A percentile compares a stretch with the other conserved stretches of the same genome.
Evolutionary conservation across 2,329 filamentous ascomycete genomes (phyloP).

Genomic region (Phaeophleospora eucalypticola): DNA sequence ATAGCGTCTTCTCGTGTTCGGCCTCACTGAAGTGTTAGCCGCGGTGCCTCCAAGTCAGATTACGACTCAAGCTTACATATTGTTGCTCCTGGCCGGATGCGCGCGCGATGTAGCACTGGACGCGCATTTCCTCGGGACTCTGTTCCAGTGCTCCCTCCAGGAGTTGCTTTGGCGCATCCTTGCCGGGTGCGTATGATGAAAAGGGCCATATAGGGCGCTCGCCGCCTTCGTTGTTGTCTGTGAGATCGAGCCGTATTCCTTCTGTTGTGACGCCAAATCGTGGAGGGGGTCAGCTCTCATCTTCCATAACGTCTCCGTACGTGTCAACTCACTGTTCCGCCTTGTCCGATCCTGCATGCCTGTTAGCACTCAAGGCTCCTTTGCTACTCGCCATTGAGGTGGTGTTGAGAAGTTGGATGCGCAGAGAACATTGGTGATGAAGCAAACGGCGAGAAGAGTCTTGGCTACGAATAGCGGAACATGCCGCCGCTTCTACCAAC

Average conservation of each 20-base stretch:
- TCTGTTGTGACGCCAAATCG: slow-evolving; percentile 56
- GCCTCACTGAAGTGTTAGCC: slow-evolving; percentile 7
- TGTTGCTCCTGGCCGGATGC: slow-evolving; percentile 55
- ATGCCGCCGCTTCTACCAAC: too few relatives aligned
- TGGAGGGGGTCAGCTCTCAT: slow-evolving; percentile 10
- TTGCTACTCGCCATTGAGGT: too few relatives aligned
- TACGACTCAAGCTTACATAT: slow-evolving; percentile 41
- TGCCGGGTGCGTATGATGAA: slow-evolving; percentile 77
- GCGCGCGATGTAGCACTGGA: slow-evolving; percentile 64
- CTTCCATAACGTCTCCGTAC: too few relatives aligned
- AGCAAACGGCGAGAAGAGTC: too few relatives aligned
- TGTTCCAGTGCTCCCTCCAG: slow-evolving; percentile 81
- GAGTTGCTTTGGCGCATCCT: slow-evolving; percentile 72
- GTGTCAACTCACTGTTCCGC: too few relatives aligned
- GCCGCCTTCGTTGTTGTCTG: slow-evolving; percentile 54
- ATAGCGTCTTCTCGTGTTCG: slow-evolving; percentile 16
- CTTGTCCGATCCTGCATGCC: not conserved
- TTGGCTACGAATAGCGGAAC: too few relatives aligned
- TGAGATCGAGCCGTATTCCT: slow-evolving; percentile 46
- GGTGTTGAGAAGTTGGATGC: too few relatives aligned
- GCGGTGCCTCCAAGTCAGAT: not conserved
- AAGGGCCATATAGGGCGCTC: slow-evolving; percentile 81
- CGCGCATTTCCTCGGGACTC: slow-evolving; percentile 80
- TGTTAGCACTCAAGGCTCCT: too few relatives aligned
- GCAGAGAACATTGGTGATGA: too few relatives aligned